Conservation (phyloP, 2,329 filamentous ascomycete species). For the Penicillium sp. region DNA sequence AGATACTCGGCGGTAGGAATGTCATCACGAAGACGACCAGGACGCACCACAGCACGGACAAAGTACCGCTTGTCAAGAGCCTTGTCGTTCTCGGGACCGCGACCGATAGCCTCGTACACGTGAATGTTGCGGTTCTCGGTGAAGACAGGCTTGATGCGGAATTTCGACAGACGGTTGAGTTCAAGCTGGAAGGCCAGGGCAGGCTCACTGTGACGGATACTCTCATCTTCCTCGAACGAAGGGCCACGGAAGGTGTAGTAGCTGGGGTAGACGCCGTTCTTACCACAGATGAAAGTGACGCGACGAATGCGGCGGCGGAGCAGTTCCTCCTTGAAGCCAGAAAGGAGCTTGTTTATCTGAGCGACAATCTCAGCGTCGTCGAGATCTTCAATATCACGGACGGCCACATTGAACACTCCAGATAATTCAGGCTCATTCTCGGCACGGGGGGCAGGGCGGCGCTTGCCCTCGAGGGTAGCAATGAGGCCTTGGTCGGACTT, state of each 20-base stretch:
- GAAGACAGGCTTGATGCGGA: conserved; percentile 97
- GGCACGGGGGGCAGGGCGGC: conserved; percentile 61
- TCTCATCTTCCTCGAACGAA: conserved; percentile 85
- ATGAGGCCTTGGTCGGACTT: conserved; percentile 65
- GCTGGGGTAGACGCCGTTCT: conserved; percentile 90
- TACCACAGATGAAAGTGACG: conserved; percentile 95
- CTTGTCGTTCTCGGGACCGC: conserved; percentile 86
- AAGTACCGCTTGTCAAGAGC: conserved; percentile 85
- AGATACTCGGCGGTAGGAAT: conserved; percentile 99
- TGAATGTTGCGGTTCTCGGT: conserved; percentile 99
- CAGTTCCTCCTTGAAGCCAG: conserved; percentile 82
- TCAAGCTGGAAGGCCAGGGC: conserved; percentile 98
- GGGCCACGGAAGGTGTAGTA: conserved; percentile 99
- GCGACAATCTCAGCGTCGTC: conserved; percentile 80
- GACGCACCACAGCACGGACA: conserved; percentile 91
- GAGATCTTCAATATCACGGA: conserved; percentile 82
- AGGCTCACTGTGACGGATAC: conserved; percentile 95
- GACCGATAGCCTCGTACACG: conserved; percentile 95
- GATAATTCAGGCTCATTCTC: conserved; percentile 78
- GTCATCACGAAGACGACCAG: conserved; percentile 92
- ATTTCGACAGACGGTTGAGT: conserved; percentile 89
- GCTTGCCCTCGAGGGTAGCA: conserved; percentile 75
- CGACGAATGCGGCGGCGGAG: conserved; percentile 81
- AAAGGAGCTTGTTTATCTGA: conserved; percentile 76
- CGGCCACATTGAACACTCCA: conserved; percentile 88